Conservation (phyloP, 371 early-diverging fungal genomes). For the Basidiobolus heterosporus region DNA sequence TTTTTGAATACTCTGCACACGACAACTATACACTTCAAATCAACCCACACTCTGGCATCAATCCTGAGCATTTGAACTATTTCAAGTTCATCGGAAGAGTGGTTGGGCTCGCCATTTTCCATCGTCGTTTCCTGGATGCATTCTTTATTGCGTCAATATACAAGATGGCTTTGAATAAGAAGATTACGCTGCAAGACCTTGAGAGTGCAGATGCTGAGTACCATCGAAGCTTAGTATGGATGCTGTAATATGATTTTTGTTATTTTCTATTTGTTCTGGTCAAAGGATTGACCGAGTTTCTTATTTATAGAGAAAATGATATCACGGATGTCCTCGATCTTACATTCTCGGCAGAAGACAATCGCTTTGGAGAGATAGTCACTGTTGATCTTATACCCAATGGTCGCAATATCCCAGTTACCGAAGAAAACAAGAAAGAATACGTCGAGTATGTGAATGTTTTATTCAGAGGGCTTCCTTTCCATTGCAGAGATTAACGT, state of each 20-base stretch:
- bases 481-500: slow-evolving; percentile 1
- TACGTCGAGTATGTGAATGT: slow-evolving; percentile 55
- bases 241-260: slow-evolving; percentile 34
- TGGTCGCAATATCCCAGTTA: slow-evolving; percentile 85
- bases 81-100: slow-evolving; percentile 96
- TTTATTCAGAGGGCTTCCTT: too few relatives aligned
- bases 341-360: slow-evolving; percentile 84
- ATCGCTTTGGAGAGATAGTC: slow-evolving; percentile 79
- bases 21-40: slow-evolving; percentile 93
- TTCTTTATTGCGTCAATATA: slow-evolving; percentile 92
- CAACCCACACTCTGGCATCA: slow-evolving; percentile 87
- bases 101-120: slow-evolving; percentile 91
- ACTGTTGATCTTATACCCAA: slow-evolving; percentile 77
- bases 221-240: slow-evolving; percentile 83
- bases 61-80: slow-evolving; percentile 95
- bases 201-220: slow-evolving; percentile 91
- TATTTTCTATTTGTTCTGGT: not conserved
- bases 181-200: slow-evolving; percentile 75
- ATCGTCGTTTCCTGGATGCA: slow-evolving; percentile 89
- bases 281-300: not conserved
- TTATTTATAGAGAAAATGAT: slow-evolving; percentile 51
- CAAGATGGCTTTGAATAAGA: slow-evolving; percentile 84
- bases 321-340: slow-evolving; percentile 73
- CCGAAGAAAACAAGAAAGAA: slow-evolving; percentile 91
- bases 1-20: slow-evolving; percentile 94